Evolutionary conservation across 345 rosid genomes (phyloP).

Genomic region (Cardiospermum halicacabum): DNA sequence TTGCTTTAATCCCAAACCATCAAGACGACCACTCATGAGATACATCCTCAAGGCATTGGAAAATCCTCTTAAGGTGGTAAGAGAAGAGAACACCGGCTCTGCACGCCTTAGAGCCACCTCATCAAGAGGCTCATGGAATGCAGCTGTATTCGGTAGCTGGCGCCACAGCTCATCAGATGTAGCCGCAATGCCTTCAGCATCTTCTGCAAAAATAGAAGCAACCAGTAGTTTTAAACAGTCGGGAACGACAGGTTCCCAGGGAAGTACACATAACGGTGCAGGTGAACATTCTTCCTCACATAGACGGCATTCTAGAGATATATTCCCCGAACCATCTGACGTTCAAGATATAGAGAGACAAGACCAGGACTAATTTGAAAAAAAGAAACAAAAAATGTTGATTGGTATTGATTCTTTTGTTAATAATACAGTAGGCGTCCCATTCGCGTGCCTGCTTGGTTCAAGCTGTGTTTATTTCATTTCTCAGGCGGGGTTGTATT

Average conservation of each 20-base stretch:
- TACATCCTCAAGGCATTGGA: conserved; percentile 90
- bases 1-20: conserved; percentile 89
- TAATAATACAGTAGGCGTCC: conserved; percentile 50
- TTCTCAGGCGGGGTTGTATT: too few species aligned
- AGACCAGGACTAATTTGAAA: conserved; percentile 37
- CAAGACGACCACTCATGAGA: conserved; percentile 91
- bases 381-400: conserved; percentile 18
- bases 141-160: conserved; percentile 94
- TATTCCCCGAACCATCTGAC: conserved; percentile 71
- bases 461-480: too few species aligned
- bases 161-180: conserved; percentile 81
- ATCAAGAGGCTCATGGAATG: conserved; percentile 91
- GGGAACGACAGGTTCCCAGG: conserved; percentile 69
- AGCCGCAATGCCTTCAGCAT: conserved; percentile 40
- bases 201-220: conserved; percentile 34
- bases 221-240: conserved; percentile 64
- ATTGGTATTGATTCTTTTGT: conserved; percentile 54
- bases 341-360: conserved; percentile 50
- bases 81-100: conserved; percentile 70
- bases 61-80: conserved; percentile 82
- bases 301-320: conserved; percentile 77
- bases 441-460: conserved; percentile 34
- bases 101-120: conserved; percentile 83
- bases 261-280: conserved; percentile 56
- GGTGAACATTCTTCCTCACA: conserved; percentile 75